Base-by-base conservation (phyloP, 176 grass and related monocot species). In the Juncus effusus region DNA sequence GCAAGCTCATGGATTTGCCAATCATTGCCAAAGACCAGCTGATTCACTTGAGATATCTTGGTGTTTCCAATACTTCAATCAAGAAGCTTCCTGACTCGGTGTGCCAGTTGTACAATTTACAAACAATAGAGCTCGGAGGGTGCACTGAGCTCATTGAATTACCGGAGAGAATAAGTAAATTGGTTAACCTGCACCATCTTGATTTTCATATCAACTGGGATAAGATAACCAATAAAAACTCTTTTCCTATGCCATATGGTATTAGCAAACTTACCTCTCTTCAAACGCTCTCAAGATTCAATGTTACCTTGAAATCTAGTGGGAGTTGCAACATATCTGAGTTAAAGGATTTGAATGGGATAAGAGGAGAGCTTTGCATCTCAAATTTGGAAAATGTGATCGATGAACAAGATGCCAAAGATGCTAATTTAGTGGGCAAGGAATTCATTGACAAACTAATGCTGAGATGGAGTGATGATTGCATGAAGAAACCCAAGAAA, bases 361-460 rank as follows among this genome's bases (percentile, higher is more conserved):
- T 85, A 28, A 72, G 65, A 14, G 87, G 87, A 80, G 87, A 90
- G 35, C 79, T 90, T 74, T 85, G 82, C 64, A 69, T 90, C 59
- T 78, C 73, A 15, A 90, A 82, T 50, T 40, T 90, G 38, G 87
- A 67, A 53, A 79, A 61, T 9, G 76, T 38, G 45, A 3, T 6
- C 11, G 40, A 13, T 13, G 9, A 15, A 16, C 28, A 14, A 28
- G 63, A 73, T 83, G 76, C 64, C 6, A 9, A 2, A 53, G 66
- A 61, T 6, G 79, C 73, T 1, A 80, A 86, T 64, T 75, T 90
- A 79, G 57, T 38, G 6, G 62, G 38, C 6, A 83, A 90, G 11
- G 50, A 74, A 39, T 76, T 74, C 16, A 61, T 90, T 54, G 42
- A 74, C 3, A 71, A 75, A 60, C 14, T 90, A 56, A 76, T 85